Percentiles rank a stretch among this genome's conserved stretches.
These are phyloP conservation scores for Darksidea phi DNA, from an alignment of 495 filamentous ascomycete genomes.

Conservation along the genomic window DNA sequence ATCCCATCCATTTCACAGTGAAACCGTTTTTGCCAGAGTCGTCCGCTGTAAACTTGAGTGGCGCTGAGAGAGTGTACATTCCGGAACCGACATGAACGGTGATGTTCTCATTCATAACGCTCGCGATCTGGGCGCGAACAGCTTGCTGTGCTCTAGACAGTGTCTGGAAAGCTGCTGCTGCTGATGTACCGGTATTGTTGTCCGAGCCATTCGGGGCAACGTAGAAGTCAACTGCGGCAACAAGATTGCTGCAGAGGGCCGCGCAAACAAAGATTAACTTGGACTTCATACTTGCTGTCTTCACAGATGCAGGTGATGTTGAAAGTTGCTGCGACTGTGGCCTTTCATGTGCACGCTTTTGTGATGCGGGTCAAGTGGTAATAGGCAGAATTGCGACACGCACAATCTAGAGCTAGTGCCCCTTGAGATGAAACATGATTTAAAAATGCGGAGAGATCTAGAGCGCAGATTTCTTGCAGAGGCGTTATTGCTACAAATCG, in stretches of 20 bases:
- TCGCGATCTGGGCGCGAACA: neutral
- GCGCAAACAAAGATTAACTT: neutral
- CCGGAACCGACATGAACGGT: neutral
- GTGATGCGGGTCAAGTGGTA: neutral
- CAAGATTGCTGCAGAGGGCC: neutral
- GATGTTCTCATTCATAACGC: neutral
- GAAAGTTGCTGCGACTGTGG: too few species aligned
- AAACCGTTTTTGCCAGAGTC: neutral
- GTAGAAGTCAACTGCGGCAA: neutral
- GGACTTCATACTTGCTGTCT: neutral
- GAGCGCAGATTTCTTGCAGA: neutral
- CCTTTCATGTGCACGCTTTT: too few species aligned
- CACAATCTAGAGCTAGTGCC: neutral
- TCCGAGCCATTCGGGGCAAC: neutral
- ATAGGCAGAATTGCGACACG: neutral
- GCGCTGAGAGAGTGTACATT: neutral
- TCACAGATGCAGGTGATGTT: neutral
- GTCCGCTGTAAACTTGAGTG: neutral
- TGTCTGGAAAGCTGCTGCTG: neutral
- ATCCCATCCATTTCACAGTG: conserved; percentile 3
- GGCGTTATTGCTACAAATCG: neutral
- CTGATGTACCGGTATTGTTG: neutral
- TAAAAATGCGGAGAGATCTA: neutral
- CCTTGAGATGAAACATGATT: neutral
- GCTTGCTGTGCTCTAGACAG: neutral